These are phyloP conservation scores for Seminavis robusta DNA, from an alignment of 108 stramenopile genomes.

Conservation along the genomic window DNA sequence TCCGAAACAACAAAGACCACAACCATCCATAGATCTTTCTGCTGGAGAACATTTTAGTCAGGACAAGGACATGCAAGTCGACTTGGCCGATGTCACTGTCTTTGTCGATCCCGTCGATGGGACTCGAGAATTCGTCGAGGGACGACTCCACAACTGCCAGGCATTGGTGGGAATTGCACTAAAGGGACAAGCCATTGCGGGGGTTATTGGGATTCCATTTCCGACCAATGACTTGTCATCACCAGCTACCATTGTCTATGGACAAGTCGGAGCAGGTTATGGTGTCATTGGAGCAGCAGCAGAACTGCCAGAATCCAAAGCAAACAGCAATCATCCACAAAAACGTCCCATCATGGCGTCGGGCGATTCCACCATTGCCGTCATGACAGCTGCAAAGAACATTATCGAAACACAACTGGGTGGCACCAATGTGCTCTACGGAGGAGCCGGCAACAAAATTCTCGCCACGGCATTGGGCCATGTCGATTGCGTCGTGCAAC, in stretches of 20 bases:
- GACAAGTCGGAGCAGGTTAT: too few species aligned
- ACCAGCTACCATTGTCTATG: slow-evolving; percentile 32
- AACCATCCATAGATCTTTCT: too few species aligned
- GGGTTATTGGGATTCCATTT: slow-evolving; percentile 76
- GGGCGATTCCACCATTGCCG: slow-evolving; percentile 10
- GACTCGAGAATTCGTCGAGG: slow-evolving; percentile 83
- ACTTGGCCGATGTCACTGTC: slow-evolving; percentile 31
- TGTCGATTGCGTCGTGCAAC: too few species aligned
- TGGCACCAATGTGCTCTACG: slow-evolving; percentile 23
- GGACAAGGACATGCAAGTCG: too few species aligned
- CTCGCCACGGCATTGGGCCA: slow-evolving; percentile 23
- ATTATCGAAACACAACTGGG: slow-evolving; percentile 6
- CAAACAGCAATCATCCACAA: too few species aligned
- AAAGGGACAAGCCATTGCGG: slow-evolving; percentile 54
- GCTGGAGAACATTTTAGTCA: too few species aligned
- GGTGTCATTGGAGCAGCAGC: slow-evolving; percentile 35
- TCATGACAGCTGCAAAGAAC: slow-evolving; percentile 8
- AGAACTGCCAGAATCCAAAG: too few species aligned
- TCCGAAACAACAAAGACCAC: too few species aligned
- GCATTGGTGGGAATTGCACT: slow-evolving; percentile 69
- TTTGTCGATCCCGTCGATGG: slow-evolving; percentile 87
- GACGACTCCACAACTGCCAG: slow-evolving; percentile 65
- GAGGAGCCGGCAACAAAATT: slow-evolving; percentile 33
- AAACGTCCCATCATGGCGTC: slow-evolving; percentile 22
- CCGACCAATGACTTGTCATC: slow-evolving; percentile 23